phyloP scores from a whole-genome alignment of 2,329 filamentous ascomycete genomes.

The Calonectria naviculata region DNA sequence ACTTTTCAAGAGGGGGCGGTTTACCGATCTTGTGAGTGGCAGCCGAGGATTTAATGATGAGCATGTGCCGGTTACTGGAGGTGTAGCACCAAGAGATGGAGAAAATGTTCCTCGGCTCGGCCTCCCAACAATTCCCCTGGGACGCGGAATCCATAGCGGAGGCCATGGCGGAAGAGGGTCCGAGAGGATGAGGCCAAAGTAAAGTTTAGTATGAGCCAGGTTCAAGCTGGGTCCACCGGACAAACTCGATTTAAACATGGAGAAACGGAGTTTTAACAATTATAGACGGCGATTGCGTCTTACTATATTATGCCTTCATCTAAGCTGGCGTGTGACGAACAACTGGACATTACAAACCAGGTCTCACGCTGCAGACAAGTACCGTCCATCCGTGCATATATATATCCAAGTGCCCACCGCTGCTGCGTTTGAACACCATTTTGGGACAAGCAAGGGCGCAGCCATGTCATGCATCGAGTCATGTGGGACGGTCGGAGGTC shows the following conservation, averaged over 20 bases:
- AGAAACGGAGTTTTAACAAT: background rate
- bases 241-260: background rate
- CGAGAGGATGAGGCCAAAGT: background rate
- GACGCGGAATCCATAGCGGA: background rate
- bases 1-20: constrained; percentile 53
- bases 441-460: background rate
- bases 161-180: background rate
- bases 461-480: constrained; percentile 10
- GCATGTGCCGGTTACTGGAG: background rate
- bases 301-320: background rate
- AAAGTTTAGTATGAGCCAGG: background rate
- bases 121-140: background rate
- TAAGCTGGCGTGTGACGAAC: background rate
- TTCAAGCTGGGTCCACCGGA: background rate
- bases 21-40: constrained; percentile 59
- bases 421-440: background rate
- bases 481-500: constrained; percentile 25
- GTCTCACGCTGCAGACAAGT: background rate
- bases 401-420: too few relatives aligned
- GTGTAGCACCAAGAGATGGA: background rate
- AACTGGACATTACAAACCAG: background rate
- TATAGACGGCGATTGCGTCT: too few relatives aligned
- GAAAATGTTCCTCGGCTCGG: background rate
- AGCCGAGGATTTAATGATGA: constrained; percentile 16
- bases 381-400: background rate